Evolutionary conservation across 106 monocot species (phyloP), one percentile per base, ranked within the genome.

Genomic region (Vanilla planifolia): DNA sequence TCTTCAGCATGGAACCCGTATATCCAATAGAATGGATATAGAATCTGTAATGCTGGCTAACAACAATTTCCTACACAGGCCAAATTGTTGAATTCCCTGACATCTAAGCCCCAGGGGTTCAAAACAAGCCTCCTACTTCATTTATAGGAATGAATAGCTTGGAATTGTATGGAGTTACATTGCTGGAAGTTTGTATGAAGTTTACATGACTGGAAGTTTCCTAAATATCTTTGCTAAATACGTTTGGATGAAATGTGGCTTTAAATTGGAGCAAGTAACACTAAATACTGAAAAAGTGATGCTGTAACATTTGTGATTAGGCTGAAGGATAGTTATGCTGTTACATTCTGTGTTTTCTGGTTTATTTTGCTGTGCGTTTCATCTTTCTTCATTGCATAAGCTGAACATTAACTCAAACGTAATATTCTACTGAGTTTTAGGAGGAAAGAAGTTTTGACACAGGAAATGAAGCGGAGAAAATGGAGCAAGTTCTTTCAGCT

Each of bases 381-480:
- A 16, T 53, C 26, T 23, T 21, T 17, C 32, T 53, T 53, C 28
- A 53, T 30, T 4, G 14, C 22, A 27, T 35, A 33, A 57, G 35
- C 27, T 34, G 57, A 29, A 57, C 33, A 61, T 13, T 6, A 16
- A 30, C 19, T 57, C 21, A 33, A 57, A 24, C 19, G 33, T 57
- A 28, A 10, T 35, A 19, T 17, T 57, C 39, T 66, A 30, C 66
- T 73, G 60, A 13, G 29, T 52, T 71, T 15, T 67, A 96, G 96
- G 96, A 92, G 66, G 85, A 91, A 69, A 91, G 76, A 63, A 71
- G 87, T 65, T 82, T 79, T 73, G 87, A 91, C 62, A 88, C 69
- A 40, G 91, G 96, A 39, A 79, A 82, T 66, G 88, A 82, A 80
- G 84, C 91, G 61, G 87, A 92, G 11, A 52, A 56, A 37, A 76